Evolutionary conservation across 177 flowering plant genomes (phyloP), one percentile per base, ranked within the genome.

Genomic region (Vitis hybrid): DNA sequence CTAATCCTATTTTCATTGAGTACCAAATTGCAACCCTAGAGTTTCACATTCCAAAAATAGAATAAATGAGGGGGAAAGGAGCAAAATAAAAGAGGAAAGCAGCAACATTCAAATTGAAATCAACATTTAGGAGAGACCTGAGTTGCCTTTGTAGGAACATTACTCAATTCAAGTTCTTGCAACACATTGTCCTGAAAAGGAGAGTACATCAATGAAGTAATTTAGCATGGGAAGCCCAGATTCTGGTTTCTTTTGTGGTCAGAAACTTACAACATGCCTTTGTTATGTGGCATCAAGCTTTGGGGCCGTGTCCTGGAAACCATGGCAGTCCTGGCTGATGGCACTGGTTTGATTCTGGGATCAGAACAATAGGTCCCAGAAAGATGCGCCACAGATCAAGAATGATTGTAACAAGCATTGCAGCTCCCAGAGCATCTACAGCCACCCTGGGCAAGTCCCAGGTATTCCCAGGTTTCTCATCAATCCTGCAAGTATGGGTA

Each of bases 381-480:
- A 87, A 91, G 68, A 95, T 77, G 58, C 99, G 91, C 99, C 99
- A 95, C 54, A 91, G 79, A 82, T 95, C 99, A 56, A 93, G 94
- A 73, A 95, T 80, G 58, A 95, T 93, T 0, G 98, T 94, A 17
- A 94, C 98, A 45, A 93, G 87, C 99, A 94, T 94, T 26, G 96
- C 97, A 67, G 98, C 98, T 26, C 95, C 98, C 65, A 94, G 80
- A 2, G 97, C 87, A 85, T 93, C 97, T 57, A 95, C 76, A 34
- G 97, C 96, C 69, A 93, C 99, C 71, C 97, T 82, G 1, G 89
- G 82, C 18, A 95, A 75, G 76, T 91, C 93, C 99, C 98, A 93
- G 10, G 55, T 64, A 66, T 86, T 84, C 9, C 88, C 85, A 10
- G 86, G 85, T 73, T 89, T 88, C 88, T 93, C 99, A 74, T 90